A percentile compares a stretch with the other conserved stretches of the same genome.
These are phyloP conservation scores for Escallonia rubra DNA, from an alignment of 129 eudicot genomes.

Conservation along the genomic window DNA sequence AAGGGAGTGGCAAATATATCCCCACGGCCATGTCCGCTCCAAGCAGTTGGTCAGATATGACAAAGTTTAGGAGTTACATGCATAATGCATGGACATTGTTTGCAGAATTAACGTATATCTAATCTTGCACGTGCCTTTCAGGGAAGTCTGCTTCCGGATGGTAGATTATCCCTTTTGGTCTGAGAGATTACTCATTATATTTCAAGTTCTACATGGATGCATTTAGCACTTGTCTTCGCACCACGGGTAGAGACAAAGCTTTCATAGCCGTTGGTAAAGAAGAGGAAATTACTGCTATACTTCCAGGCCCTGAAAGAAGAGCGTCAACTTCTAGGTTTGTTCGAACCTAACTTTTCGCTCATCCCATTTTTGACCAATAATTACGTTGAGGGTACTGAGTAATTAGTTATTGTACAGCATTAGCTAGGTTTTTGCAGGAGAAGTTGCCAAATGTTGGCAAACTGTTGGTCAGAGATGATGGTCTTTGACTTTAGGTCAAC, in stretches of 20 bases:
- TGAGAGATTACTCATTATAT: constrained; percentile 5
- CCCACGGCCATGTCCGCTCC: no score
- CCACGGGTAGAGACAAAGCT: background rate
- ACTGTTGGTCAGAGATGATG: constrained; percentile 6
- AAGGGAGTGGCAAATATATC: no score
- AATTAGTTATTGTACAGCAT: constrained; percentile 24
- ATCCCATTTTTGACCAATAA: constrained; percentile 38
- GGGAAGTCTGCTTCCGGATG: constrained; percentile 25
- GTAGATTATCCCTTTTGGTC: constrained; percentile 15
- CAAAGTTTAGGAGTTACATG: no score
- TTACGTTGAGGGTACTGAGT: constrained; percentile 25
- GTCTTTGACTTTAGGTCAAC: constrained; percentile 2
- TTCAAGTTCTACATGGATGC: background rate
- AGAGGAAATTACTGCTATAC: no score
- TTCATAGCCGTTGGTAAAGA: background rate
- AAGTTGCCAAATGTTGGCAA: constrained; percentile 5
- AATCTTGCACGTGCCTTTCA: constrained; percentile 16
- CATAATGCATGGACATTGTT: no score
- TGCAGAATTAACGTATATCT: background rate
- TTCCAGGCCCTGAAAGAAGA: constrained; percentile 4
- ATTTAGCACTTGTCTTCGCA: background rate
- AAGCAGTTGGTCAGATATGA: no score
- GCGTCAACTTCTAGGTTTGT: constrained; percentile 7
- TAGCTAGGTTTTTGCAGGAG: constrained; percentile 1
- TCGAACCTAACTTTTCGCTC: constrained; percentile 4